phyloP scores from a whole-genome alignment of 352 stramenopile species.

The Blastocystis sp. region DNA sequence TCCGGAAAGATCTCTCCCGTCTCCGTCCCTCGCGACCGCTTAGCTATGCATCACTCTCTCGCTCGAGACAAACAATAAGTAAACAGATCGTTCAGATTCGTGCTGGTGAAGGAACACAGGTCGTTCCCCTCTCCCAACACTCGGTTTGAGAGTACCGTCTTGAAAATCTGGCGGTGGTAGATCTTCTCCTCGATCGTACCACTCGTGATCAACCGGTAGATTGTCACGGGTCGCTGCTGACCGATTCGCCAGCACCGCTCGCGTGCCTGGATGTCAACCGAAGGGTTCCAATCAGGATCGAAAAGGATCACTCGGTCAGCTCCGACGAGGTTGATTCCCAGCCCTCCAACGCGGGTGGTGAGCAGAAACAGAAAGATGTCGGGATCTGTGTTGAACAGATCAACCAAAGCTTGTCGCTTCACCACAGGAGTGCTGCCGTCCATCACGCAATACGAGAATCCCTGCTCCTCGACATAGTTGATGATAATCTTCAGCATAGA shows the following conservation, averaged over 20 bases:
- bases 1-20: conserved; percentile 79
- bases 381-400: conserved; percentile 87
- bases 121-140: conserved; percentile 91
- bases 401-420: conserved; percentile 83
- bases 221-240: conserved; percentile 75
- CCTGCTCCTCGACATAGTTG: conserved; percentile 73
- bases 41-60: conserved; percentile 65
- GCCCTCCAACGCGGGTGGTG: conserved; percentile 82
- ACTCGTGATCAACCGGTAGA: conserved; percentile 86
- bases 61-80: conserved; percentile 70
- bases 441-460: conserved; percentile 84
- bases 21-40: conserved; percentile 73
- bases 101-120: conserved; percentile 88
- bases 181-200: conserved; percentile 99
- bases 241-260: conserved; percentile 92
- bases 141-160: conserved; percentile 92
- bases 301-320: conserved; percentile 91
- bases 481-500: conserved; percentile 96
- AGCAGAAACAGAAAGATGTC: conserved; percentile 77
- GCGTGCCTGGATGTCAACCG: conserved; percentile 76
- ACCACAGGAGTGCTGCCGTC: conserved; percentile 90
- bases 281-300: conserved; percentile 97
- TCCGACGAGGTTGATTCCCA: conserved; percentile 89
- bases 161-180: conserved; percentile 98
- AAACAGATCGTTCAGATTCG: conserved; percentile 89